Base-by-base conservation (phyloP, 139 green algal species). In the Chlorella sp. region DNA sequence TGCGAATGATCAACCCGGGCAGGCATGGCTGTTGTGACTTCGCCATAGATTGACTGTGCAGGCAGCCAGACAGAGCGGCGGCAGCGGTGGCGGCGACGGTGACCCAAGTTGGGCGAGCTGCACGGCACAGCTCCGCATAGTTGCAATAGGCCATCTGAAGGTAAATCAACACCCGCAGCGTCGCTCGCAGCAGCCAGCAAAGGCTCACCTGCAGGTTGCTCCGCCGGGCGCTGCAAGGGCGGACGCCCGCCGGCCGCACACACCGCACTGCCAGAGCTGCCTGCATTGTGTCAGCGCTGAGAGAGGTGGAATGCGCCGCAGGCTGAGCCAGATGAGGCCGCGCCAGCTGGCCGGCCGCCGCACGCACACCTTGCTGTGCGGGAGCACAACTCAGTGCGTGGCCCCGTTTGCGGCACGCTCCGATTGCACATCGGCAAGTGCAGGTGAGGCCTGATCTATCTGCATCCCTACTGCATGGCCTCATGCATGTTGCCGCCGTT, bases 171-270 rank as follows among this genome's bases (percentile, higher is more conserved):
- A 16, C 28, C 15, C 79, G 22, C 79, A 85, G 64, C 79, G 79
- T 30, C 2, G 79, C 42, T 68, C 32, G 32, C 48, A 57, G 32
- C 71, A 78, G 12, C 71, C 71, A n/a, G 36, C 79, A 66, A 22
- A 28, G 28, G 22, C 84, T 37, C 84, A 80, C 84, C 84, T 88
- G 84, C 84, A 88, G 61, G 24, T 68, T 48, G 68, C 66, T 36
- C 14, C 84, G 84, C 68, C 57, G 84, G 32, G 84, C 64, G n/a
- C 60, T 64, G 60, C 60, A 53, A 18, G 64, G 84, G 14, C 84
- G 84, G 39, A 39, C 40, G 64, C 26, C 68, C 40, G 68, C 84
- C 12, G 84, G 84, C 66, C 68, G 68, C 68, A 81, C 71, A 34
- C 83, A 87, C 36, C 84, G 84, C 30, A 61, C 64, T 40, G 66